Conservation (phyloP, 768 basidiomycete species). For the Boletus huronensis region DNA sequence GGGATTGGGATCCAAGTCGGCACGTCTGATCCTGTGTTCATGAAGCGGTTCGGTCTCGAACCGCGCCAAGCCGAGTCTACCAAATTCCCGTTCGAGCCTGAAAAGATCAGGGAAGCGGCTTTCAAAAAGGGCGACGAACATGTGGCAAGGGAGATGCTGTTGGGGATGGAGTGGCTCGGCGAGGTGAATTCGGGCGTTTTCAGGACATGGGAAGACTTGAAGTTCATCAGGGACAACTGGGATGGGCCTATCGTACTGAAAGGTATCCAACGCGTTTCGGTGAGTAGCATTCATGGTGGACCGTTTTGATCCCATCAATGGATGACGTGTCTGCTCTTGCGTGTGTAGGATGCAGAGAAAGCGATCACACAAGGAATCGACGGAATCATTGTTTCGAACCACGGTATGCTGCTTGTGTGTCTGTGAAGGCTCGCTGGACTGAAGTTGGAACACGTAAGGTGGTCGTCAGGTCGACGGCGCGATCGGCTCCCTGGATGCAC, state of each 20-base stretch:
- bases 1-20: slow-evolving; percentile 68
- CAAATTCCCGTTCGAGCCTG: slow-evolving; percentile 58
- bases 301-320: not conserved
- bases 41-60: slow-evolving; percentile 50
- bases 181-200: slow-evolving; percentile 62
- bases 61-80: slow-evolving; percentile 38
- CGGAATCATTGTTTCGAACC: slow-evolving; percentile 48
- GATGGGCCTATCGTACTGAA: slow-evolving; percentile 75
- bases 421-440: not conserved
- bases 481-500: slow-evolving; percentile 68
- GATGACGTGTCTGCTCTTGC: not conserved
- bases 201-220: slow-evolving; percentile 68
- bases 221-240: slow-evolving; percentile 69
- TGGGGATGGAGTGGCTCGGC: slow-evolving; percentile 62
- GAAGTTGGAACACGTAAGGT: slow-evolving; percentile 36
- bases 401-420: slow-evolving; percentile 18
- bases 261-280: slow-evolving; percentile 65
- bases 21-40: slow-evolving; percentile 74
- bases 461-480: slow-evolving; percentile 80
- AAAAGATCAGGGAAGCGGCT: slow-evolving; percentile 39
- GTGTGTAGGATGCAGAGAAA: slow-evolving; percentile 44
- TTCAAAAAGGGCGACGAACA: slow-evolving; percentile 46
- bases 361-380: slow-evolving; percentile 43
- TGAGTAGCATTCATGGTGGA: slow-evolving; percentile 29
- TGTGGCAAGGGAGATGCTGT: slow-evolving; percentile 32